Conservation (phyloP, 371 early-diverging fungal genomes). For the Apophysomyces variabilis region DNA sequence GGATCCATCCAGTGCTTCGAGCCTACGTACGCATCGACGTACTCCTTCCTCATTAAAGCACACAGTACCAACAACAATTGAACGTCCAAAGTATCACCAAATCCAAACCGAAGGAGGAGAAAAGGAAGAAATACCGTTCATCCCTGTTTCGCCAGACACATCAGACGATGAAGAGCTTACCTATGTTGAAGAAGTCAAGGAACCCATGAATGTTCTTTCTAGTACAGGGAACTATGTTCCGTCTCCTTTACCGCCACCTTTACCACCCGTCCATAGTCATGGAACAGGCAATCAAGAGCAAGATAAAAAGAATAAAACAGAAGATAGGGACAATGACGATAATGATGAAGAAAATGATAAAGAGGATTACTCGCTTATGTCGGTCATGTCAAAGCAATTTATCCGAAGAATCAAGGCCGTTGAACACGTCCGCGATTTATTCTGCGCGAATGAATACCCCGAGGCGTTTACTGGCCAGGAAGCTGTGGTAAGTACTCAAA, state of each 20-base stretch:
- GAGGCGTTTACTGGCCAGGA: slow-evolving; percentile 52
- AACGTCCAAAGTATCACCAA: slow-evolving; percentile 26
- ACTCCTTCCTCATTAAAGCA: slow-evolving; percentile 22
- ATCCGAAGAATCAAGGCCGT: slow-evolving; percentile 25
- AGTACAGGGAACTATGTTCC: background rate
- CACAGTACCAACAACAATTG: slow-evolving; percentile 24
- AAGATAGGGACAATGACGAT: background rate
- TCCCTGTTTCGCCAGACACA: slow-evolving; percentile 28
- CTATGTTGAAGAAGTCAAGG: background rate
- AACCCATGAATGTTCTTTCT: background rate
- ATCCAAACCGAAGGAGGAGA: slow-evolving; percentile 19
- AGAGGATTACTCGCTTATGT: slow-evolving; percentile 23
- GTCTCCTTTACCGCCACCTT: background rate
- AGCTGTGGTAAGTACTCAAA: slow-evolving; percentile 41
- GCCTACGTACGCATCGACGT: background rate
- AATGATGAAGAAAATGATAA: background rate
- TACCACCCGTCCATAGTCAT: slow-evolving; percentile 3
- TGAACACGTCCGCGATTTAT: slow-evolving; percentile 37
- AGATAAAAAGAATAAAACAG: background rate
- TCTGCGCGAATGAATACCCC: slow-evolving; percentile 52
- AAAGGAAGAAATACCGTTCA: slow-evolving; percentile 23
- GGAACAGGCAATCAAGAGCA: background rate
- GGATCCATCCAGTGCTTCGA: background rate
- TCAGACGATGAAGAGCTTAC: slow-evolving; percentile 28
- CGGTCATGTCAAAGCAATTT: slow-evolving; percentile 26